Evolutionary conservation across 805 yeast genomes (phyloP), one percentile per base, ranked within the genome.

Genomic region (Saccharomycopsis fibuligera): DNA sequence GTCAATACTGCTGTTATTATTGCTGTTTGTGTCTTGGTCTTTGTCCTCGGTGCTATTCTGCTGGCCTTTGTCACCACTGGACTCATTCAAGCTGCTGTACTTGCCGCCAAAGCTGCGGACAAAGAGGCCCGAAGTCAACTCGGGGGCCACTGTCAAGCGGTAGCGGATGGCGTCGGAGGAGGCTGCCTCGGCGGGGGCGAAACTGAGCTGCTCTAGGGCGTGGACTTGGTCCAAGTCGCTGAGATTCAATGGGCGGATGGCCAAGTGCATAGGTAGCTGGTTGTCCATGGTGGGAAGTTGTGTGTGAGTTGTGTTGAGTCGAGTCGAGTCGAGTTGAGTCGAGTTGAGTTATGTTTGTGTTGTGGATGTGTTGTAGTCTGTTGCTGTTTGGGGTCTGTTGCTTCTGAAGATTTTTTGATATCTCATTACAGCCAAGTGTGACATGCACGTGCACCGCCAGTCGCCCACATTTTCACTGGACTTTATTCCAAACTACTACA

Each of bases 51-150:
- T n/a, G n/a, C 35, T 14, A 14, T 9, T 21, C 12, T 51, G 41
- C n/a, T n/a, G n/a, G n/a, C n/a, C n/a, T n/a, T n/a, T n/a, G n/a
- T n/a, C n/a, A n/a, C n/a, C n/a, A n/a, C n/a, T n/a, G n/a, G n/a
- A n/a, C n/a, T n/a, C n/a, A n/a, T n/a, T n/a, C n/a, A n/a, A n/a
- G n/a, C n/a, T n/a, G 10, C 67, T 66, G 59, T 68, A 73, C 54
- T 65, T 65, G 58, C 69, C 66, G 27, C 61, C 69, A 64, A 83
- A 84, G 48, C 78, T 78, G 60, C 96, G 73, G 45, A 88, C 72
- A 60, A 91, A 93, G 49, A 93, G 72, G 2, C 98, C 98, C 4
- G 90, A 79, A 56, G 93, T 80, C 49, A 91, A 75, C 63, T 91
- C 99, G 8, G 98, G 98, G 62, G 97, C 90, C 3, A 70, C 79